Base-by-base conservation (phyloP, 257 asterid genomes). In the Dorcoceras hygrometricum region DNA sequence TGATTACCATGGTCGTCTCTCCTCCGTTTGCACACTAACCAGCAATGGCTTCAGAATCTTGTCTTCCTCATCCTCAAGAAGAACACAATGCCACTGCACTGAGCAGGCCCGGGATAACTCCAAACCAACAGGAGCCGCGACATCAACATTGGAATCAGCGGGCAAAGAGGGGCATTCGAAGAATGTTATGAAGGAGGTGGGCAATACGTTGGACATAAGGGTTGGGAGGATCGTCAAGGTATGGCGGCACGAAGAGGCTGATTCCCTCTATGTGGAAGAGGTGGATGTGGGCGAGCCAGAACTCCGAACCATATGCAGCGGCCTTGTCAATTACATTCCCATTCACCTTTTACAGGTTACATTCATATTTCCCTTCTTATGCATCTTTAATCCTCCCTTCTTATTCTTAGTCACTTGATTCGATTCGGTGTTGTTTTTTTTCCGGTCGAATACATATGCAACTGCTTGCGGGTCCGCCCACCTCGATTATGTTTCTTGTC, bases 191-290 rank as follows among this genome's bases (percentile, higher is more conserved):
- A 86, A 66, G 75, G 92, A 81, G 24, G 81, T 85, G 20, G 97
- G 89, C 32, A 92, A 89, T 31, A 84, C 79, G 14, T 80, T 92
- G 87, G 98, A 92, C 60, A 65, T 92, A 9, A 81, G 97, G 77
- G 97, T 86, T 23, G 98, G 98, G 32, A 78, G 74, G 74, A 83
- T 92, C 67, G 55, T 80, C 54, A 85, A 77, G 72, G 97, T 88
- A 0, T 92, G 95, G 96, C 79, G 89, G 70, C 98, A 92, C 31
- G 95, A 82, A 59, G 98, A 92, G 78, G 98, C 98, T 19, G 97
- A 92, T 81, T 87, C 98, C 5, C 92, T 92, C 28, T 92, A 86
- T 73, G 98, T 92, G 20, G 98, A 92, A 81, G 96, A 92, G 83
- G 97, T 92, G 26, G 98, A 92, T 56, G 88, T 89, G 10, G 98